phyloP scores from a whole-genome alignment of 305 asterid species.

The Plantago coronopus region DNA sequence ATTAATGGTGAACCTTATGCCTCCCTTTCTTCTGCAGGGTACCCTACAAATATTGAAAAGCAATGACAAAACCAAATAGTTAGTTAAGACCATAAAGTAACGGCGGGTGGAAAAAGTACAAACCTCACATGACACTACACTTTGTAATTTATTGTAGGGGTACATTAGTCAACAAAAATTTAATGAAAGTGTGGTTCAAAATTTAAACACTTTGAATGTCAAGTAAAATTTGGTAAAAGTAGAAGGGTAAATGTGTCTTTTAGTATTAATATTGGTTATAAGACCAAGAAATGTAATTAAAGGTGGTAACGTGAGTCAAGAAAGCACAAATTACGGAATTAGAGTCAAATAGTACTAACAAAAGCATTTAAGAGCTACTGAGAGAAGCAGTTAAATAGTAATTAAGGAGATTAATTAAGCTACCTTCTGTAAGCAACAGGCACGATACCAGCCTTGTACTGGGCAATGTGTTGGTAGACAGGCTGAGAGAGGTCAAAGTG shows the following conservation, averaged over 20 bases:
- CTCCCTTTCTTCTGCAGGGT: conserved; percentile 67
- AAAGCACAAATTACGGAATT: conserved; percentile 15
- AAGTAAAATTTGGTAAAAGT: not conserved
- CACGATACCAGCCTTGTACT: conserved; percentile 79
- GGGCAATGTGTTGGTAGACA: conserved; percentile 78
- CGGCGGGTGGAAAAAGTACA: not conserved
- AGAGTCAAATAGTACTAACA: not conserved
- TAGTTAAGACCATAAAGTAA: not conserved
- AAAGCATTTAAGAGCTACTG: too few species aligned
- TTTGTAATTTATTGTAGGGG: not conserved
- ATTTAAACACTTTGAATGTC: too few species aligned
- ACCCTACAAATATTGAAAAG: conserved; percentile 39
- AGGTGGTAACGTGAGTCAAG: conserved; percentile 6
- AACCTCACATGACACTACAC: not conserved
- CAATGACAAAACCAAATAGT: not conserved
- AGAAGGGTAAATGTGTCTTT: conserved; percentile 18
- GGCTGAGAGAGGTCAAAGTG: conserved; percentile 93
- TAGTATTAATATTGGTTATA: not conserved
- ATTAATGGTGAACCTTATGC: conserved; percentile 72
- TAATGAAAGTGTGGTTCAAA: too few species aligned
- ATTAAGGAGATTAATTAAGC: too few species aligned
- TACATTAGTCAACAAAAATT: not conserved
- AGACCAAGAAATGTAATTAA: conserved; percentile 5
- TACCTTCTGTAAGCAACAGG: conserved; percentile 85
- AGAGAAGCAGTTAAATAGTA: too few species aligned